Evolutionary conservation across 257 asterid species (phyloP).

Genomic region (Petunia axillaris): DNA sequence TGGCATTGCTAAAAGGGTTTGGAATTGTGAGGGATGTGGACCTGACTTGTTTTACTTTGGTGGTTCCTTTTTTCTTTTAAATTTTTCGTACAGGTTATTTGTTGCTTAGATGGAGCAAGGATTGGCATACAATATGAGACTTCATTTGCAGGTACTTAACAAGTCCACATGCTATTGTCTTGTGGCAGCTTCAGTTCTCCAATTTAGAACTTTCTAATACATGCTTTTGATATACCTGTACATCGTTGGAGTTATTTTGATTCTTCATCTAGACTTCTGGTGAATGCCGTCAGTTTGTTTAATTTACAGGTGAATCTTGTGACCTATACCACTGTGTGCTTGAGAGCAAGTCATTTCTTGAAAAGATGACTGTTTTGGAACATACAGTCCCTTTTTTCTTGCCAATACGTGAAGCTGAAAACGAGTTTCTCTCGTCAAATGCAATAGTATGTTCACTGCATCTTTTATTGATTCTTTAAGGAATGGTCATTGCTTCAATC

Average conservation of each 20-base stretch:
- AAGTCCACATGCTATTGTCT: neutral
- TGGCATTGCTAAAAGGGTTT: neutral
- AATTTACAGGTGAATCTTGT: slow-evolving; percentile 83
- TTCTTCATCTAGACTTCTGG: neutral
- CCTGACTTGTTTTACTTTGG: neutral
- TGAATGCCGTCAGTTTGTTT: slow-evolving; percentile 17
- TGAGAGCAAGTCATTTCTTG: slow-evolving; percentile 98
- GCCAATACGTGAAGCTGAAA: slow-evolving; percentile 89
- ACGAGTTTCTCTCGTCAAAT: slow-evolving; percentile 80
- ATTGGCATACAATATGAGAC: slow-evolving; percentile 93
- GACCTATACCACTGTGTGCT: slow-evolving; percentile 95
- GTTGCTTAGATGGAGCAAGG: slow-evolving; percentile 94
- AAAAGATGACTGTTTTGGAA: slow-evolving; percentile 92
- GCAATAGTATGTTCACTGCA: slow-evolving; percentile 63
- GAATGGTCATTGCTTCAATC: slow-evolving; percentile 10
- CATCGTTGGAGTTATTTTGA: neutral
- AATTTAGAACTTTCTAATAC: slow-evolving; percentile 8
- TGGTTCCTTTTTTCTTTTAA: neutral
- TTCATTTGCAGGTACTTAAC: slow-evolving; percentile 79
- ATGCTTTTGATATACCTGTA: slow-evolving; percentile 5
- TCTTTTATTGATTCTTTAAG: neutral
- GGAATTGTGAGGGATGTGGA: slow-evolving; percentile 21
- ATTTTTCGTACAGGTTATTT: slow-evolving; percentile 65
- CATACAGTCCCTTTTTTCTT: slow-evolving; percentile 91
- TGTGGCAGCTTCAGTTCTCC: neutral